Percentiles rank a stretch among this genome's conserved stretches.
phyloP scores from a whole-genome alignment of 257 asterid species.

The Rehmannia glutinosa region DNA sequence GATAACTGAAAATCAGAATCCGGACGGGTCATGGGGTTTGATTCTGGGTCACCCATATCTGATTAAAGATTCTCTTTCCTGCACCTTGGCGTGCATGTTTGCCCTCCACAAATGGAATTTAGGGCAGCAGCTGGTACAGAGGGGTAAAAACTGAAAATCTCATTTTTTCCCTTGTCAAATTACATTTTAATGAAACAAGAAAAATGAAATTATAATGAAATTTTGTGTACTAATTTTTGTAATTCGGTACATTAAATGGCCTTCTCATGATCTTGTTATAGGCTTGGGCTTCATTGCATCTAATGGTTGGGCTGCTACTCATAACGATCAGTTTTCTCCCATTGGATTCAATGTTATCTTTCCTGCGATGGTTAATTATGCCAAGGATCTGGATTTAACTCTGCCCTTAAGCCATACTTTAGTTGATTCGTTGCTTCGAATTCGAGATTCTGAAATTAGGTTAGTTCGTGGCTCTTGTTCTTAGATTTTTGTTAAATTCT shows the following conservation, averaged over 20 bases:
- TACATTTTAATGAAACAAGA: too few relatives aligned
- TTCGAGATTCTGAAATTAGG: slow-evolving; percentile 21
- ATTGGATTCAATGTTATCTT: slow-evolving; percentile 29
- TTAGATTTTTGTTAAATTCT: too few relatives aligned
- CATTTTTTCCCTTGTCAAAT: too few relatives aligned
- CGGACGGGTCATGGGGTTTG: slow-evolving; percentile 34
- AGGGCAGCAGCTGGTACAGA: slow-evolving; percentile 14
- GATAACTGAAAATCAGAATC: slow-evolving; percentile 25
- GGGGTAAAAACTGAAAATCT: neutral
- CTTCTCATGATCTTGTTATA: neutral
- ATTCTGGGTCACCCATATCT: neutral
- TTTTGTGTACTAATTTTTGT: too few relatives aligned
- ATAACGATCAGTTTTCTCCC: slow-evolving; percentile 23
- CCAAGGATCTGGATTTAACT: slow-evolving; percentile 19
- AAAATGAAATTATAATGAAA: too few relatives aligned
- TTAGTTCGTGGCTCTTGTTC: neutral
- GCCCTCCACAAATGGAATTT: neutral
- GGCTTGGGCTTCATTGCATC: slow-evolving; percentile 31
- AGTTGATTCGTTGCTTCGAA: neutral
- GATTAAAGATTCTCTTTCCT: too few relatives aligned
- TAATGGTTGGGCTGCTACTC: slow-evolving; percentile 10
- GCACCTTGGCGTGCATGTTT: too few relatives aligned
- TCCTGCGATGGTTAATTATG: slow-evolving; percentile 25
- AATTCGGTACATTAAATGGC: too few relatives aligned
- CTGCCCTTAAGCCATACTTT: slow-evolving; percentile 16